phyloP scores from a whole-genome alignment of 192 early-diverging fungal species.

The Cetraspora pellucida region DNA sequence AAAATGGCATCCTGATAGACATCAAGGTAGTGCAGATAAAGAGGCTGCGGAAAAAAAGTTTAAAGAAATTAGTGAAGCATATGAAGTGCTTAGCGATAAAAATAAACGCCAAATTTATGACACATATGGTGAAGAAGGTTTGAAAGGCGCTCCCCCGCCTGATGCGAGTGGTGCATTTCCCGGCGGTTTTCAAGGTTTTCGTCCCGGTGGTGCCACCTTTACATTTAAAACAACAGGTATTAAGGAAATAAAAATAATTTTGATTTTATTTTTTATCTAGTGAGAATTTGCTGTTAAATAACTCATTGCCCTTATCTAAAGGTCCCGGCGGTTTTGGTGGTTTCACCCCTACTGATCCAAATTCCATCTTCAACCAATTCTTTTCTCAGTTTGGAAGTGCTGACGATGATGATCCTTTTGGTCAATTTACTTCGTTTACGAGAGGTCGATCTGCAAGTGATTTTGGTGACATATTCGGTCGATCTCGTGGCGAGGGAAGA shows the following conservation, averaged over 20 bases:
- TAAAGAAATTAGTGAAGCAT: slow-evolving; percentile 98
- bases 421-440: slow-evolving; percentile 37
- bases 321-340: slow-evolving; percentile 47
- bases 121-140: slow-evolving; percentile 92
- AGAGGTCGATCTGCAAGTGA: slow-evolving; percentile 12
- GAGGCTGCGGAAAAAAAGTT: slow-evolving; percentile 82
- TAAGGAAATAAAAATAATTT: too few relatives aligned
- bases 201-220: slow-evolving; percentile 66
- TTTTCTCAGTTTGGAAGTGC: slow-evolving; percentile 65
- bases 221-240: slow-evolving; percentile 60
- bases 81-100: slow-evolving; percentile 91
- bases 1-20: slow-evolving; percentile 84
- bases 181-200: slow-evolving; percentile 57
- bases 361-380: slow-evolving; percentile 90
- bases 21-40: slow-evolving; percentile 54
- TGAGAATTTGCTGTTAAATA: too few relatives aligned
- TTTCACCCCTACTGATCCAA: slow-evolving; percentile 72
- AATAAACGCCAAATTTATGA: slow-evolving; percentile 96
- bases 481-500: slow-evolving; percentile 36
- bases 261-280: too few relatives aligned
- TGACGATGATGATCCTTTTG: slow-evolving; percentile 44
- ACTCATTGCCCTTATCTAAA: too few relatives aligned
- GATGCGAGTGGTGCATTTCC: slow-evolving; percentile 57
- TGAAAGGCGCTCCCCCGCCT: slow-evolving; percentile 61
- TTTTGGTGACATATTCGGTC: slow-evolving; percentile 30